Base-by-base conservation (phyloP, 78 protist species). In the Dictyostelium firmibasis region DNA sequence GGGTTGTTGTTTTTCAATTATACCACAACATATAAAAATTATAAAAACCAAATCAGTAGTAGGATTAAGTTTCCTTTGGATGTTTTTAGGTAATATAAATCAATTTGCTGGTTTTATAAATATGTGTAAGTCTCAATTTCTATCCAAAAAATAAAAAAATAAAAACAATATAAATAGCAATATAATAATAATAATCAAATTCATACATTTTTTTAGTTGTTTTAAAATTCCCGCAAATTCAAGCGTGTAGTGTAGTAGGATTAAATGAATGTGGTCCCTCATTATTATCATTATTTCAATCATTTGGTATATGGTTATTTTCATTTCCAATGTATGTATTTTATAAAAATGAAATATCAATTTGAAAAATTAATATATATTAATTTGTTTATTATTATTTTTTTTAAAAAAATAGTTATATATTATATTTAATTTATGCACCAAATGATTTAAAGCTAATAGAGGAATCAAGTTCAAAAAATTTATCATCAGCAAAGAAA, bases 21-120 rank as follows among this genome's bases (percentile, higher is more conserved):
- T 93, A 27, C 96, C 96, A 43, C 96, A 93, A 85, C 96, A 93
- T 38, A 47, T 83, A n/a, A 83, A 82, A 27, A 84, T 93, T 50
- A 14, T 93, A 69, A 93, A 83, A 29, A 75, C 67, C 0, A 83
- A 27, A 36, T 81, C 91, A 38, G 92, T 84, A 5, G 38, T 62
- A 38, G 96, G 96, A 13, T 69, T 93, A 14, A 81, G 91, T 60
- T 82, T 44, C 33, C 38, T 93, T 16, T 93, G 96, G 96, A 44
- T 93, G 44, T 93, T 93, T 62, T 41, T 93, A n/a, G 91, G 93
- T 14, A 85, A 93, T 72, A 35, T 93, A 20, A 93, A 93, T 78
- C 96, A 93, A 43, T 93, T 81, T 44, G 27, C 81, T 29, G 79
- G 92, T 18, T 47, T 74, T 53, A 36, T 84, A 14, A 93, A 93